Base-by-base conservation (phyloP, 2,329 filamentous ascomycete species). In the Aspergillus versicolor region DNA sequence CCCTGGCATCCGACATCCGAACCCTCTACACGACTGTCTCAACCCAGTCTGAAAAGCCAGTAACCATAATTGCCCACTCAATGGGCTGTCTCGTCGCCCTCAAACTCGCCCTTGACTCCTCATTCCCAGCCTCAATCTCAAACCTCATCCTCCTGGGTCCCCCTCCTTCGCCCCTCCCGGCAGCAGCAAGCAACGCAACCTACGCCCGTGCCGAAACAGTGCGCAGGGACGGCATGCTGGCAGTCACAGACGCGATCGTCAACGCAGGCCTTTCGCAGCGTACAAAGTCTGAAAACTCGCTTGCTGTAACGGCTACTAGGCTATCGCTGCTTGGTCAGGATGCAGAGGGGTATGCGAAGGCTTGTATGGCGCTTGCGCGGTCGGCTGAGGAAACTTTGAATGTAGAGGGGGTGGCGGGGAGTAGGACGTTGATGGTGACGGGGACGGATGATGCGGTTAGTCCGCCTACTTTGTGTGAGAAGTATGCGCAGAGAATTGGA, bases 291-390 rank as follows among this genome's bases (percentile, higher is more conserved):
- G 61, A 64, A 0, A 78, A 77, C n/a, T 71, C 73, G 0, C 54
- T 82, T 1, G 77, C 75, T 2, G 57, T 77, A 9, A 65, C 75
- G 2, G 78, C 80, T 0, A 68, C 79, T 8, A 65, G 77, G 5
- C 62, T 79, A 24, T 79, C 75, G 5, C 67, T 85, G 2, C 66
- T 82, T 0, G 66, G 72, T 0, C 80, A 82, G 59, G 77, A 83
- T 60, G 73, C 79, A 0, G 82, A 85, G 59, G 79, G 79, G 1
- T 85, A 84, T 64, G 82, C 82, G 1, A 85, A 84, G 59, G 82
- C 75, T 0, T 81, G 79, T 42, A 70, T 71, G 27, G 82, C 82
- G 3, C 70, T 84, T 30, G 82, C 78, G 3, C 69, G 68, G 4
- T 75, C 75, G 1, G 66, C 65, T 19, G 54, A 62, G 15, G 41